These are phyloP conservation scores for Penicillium digitatum DNA, from an alignment of 2,329 filamentous ascomycete genomes.

Conservation along the genomic window DNA sequence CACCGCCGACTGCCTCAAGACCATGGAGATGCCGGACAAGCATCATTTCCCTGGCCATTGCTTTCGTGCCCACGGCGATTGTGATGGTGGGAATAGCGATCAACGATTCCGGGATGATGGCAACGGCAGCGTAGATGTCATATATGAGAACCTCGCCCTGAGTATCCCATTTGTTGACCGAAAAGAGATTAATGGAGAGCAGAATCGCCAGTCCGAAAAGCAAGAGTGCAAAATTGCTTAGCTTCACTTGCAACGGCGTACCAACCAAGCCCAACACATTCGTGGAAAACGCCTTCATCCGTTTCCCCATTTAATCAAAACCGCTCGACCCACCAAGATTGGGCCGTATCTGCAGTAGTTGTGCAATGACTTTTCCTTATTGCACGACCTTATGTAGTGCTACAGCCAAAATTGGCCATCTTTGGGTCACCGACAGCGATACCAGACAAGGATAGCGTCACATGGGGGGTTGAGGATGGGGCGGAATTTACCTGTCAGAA, in stretches of 20 bases:
- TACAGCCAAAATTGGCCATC: constrained; percentile 59
- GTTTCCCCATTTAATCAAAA: constrained; percentile 32
- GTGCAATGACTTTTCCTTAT: constrained; percentile 55
- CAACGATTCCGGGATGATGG: constrained; percentile 61
- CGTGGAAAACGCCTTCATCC: constrained; percentile 46
- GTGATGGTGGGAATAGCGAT: constrained; percentile 61
- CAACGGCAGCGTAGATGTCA: constrained; percentile 54
- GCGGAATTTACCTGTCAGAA: constrained; percentile 59
- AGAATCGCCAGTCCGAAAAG: constrained; percentile 69
- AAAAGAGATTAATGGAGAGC: constrained; percentile 60
- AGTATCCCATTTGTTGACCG: constrained; percentile 54
- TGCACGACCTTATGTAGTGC: constrained; percentile 57
- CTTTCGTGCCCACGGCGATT: constrained; percentile 54
- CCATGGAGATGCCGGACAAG: constrained; percentile 53
- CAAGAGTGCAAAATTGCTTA: constrained; percentile 78
- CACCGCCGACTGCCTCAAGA: constrained; percentile 55
- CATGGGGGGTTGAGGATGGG: constrained; percentile 51
- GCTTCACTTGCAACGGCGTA: constrained; percentile 77
- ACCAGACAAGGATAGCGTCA: constrained; percentile 25
- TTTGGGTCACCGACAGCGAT: constrained; percentile 55
- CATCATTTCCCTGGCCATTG: constrained; percentile 53
- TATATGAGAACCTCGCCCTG: constrained; percentile 59
- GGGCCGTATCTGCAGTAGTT: constrained; percentile 52
- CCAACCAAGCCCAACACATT: constrained; percentile 56
- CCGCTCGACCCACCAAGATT: constrained; percentile 8